Evolutionary conservation across 2,329 filamentous ascomycete species (phyloP), one percentile per base, ranked within the genome.

Genomic region (Reticulascus tulasneorum): DNA sequence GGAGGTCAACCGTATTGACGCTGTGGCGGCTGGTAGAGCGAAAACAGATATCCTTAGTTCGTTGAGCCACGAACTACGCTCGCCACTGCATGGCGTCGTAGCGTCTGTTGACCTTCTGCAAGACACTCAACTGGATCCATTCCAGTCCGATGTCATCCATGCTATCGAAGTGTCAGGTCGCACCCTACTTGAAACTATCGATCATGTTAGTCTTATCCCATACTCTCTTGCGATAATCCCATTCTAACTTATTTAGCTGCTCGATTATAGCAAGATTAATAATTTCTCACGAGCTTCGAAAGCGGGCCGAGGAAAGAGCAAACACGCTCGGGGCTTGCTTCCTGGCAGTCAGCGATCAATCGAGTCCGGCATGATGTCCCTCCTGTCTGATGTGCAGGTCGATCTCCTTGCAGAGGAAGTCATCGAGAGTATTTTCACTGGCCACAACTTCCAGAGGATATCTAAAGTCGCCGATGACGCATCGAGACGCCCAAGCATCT

Each of bases 21-120:
- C 52, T 1, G 29, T 55, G 5, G 45, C 51, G 12, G 56, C 60
- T 7, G 60, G 60, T 32, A 58, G 56, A 42, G 67, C 69, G 24
- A 74, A 75, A 50, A 67, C 67, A 0, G 71, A 75, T 37, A 73
- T 79, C 41, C 68, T 79, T 16, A 71, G 69, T 1, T 76, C 69
- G 7, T 68, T 79, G 28, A 74, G 69, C 17, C 75, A 79, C 49
- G 75, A 79, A 45, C 54, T 79, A 7, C 62, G 75, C 11, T 74
- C 67, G 4, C 75, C 75, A 3, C 57, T 79, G 1, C 74, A 79
- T 42, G 75, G 75, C 2, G 74, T 79, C 21, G 56, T 79, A 3
- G 71, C 69, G 1, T 75, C 57, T 45, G 66, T 64, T 6, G 69
- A 74, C 41, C 56, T 75, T 24, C 50, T 77, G 1, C 62, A 66